Evolutionary conservation across 2,329 filamentous ascomycete species (phyloP).

Genomic region (Colletotrichum tropicicola): DNA sequence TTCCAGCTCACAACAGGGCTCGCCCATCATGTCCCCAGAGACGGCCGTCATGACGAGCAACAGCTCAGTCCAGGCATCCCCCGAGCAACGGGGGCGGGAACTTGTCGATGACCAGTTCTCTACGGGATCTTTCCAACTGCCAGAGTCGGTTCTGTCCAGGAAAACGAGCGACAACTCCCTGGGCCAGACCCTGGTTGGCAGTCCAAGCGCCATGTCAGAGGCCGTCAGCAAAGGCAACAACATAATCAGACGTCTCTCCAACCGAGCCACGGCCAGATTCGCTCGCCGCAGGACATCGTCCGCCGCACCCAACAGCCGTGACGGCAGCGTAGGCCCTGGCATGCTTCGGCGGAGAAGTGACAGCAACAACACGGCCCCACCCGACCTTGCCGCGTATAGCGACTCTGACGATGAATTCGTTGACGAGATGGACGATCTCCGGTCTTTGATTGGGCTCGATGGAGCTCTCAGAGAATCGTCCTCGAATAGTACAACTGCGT

Average conservation of each 20-base stretch:
- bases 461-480: constrained; percentile 56
- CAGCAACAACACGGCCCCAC: constrained; percentile 78
- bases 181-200: constrained; percentile 65
- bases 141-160: constrained; percentile 73
- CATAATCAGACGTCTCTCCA: constrained; percentile 86
- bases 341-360: constrained; percentile 89
- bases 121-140: constrained; percentile 71
- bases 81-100: constrained; percentile 67
- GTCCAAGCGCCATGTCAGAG: constrained; percentile 65
- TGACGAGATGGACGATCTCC: constrained; percentile 58
- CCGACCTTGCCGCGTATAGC: constrained; percentile 53
- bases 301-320: constrained; percentile 78
- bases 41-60: constrained; percentile 62
- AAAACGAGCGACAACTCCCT: constrained; percentile 71
- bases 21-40: constrained; percentile 66
- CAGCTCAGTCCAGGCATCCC: constrained; percentile 73
- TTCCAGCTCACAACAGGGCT: constrained; percentile 63
- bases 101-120: constrained; percentile 56
- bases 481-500: constrained; percentile 56
- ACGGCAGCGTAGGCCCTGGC: constrained; percentile 89
- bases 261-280: constrained; percentile 75
- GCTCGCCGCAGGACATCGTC: constrained; percentile 79
- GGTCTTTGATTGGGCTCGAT: constrained; percentile 50
- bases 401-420: constrained; percentile 69
- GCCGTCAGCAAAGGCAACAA: constrained; percentile 43